A percentile compares a stretch with the other conserved stretches of the same genome.
phyloP scores from a whole-genome alignment of 2,329 filamentous ascomycete genomes.

The Nemania serpens region DNA sequence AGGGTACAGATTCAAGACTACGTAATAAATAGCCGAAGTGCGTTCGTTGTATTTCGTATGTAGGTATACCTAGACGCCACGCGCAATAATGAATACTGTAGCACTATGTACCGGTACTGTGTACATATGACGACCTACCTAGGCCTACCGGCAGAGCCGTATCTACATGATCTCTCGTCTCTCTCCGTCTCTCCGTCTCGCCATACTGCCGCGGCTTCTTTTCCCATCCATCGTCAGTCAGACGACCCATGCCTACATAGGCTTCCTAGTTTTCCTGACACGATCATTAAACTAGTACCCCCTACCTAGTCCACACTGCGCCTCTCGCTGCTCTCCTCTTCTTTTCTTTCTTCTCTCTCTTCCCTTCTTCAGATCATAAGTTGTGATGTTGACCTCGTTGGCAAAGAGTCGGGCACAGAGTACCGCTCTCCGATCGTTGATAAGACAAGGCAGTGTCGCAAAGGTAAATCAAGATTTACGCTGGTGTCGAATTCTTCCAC shows the following conservation, averaged over 20 bases:
- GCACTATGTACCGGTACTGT: too few species aligned
- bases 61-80: too few species aligned
- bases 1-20: too few species aligned
- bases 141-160: not conserved
- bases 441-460: slow-evolving; percentile 32
- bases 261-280: slow-evolving; percentile 8
- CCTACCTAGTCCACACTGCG: slow-evolving; percentile 12
- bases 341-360: slow-evolving; percentile 17
- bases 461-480: slow-evolving; percentile 31
- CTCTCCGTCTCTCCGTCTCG: not conserved
- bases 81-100: too few species aligned
- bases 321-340: slow-evolving; percentile 16
- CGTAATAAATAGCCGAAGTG: too few species aligned
- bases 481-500: not conserved
- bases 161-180: not conserved
- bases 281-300: slow-evolving; percentile 4
- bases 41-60: too few species aligned
- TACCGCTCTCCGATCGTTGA: slow-evolving; percentile 40
- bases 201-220: slow-evolving; percentile 18
- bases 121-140: not conserved
- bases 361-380: slow-evolving; percentile 18
- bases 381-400: slow-evolving; percentile 43
- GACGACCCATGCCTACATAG: slow-evolving; percentile 15
- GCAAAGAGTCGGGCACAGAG: slow-evolving; percentile 43
- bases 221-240: slow-evolving; percentile 7